These are phyloP conservation scores for Phaeotremella skinneri DNA, from an alignment of 768 basidiomycete genomes.

Conservation along the genomic window DNA sequence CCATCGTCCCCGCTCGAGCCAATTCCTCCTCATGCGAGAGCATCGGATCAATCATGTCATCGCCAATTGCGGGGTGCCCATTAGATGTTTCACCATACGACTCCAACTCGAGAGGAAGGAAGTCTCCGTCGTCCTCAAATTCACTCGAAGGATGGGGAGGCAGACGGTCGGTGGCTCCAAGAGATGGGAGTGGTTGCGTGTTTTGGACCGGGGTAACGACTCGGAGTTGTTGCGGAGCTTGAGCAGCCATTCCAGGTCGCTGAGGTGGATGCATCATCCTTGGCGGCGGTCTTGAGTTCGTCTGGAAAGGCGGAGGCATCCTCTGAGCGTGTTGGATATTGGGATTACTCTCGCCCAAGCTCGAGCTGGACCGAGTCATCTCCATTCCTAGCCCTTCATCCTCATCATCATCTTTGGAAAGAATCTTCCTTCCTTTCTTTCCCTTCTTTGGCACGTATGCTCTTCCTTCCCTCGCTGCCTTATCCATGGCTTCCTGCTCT, in stretches of 20 bases:
- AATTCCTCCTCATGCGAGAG: conserved; percentile 5
- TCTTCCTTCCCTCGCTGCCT: conserved; percentile 34
- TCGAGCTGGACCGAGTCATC: conserved; percentile 23
- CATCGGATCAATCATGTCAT: conserved; percentile 4
- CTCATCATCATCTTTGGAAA: conserved; percentile 22
- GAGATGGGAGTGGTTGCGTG: conserved; percentile 7
- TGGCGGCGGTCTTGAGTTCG: conserved; percentile 13
- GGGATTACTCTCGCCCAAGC: conserved; percentile 11
- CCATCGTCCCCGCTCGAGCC: conserved; percentile 21
- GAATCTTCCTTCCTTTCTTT: conserved; percentile 40
- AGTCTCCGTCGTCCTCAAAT: conserved; percentile 34
- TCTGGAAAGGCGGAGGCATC: background rate
- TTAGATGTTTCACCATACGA: conserved; percentile 3
- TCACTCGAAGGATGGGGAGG: conserved; percentile 1
- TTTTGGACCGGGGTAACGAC: background rate
- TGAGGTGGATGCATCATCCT: conserved; percentile 5
- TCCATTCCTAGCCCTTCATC: conserved; percentile 25
- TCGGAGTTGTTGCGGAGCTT: background rate
- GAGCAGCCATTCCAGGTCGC: background rate
- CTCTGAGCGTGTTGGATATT: background rate
- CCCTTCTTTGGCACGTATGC: conserved; percentile 46
- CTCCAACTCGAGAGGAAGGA: conserved; percentile 27
- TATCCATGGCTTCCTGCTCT: conserved; percentile 40
- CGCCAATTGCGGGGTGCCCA: conserved; percentile 8
- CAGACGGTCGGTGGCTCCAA: conserved; percentile 3